Evolutionary conservation across 169 alveolate species (phyloP).

Genomic region (Plasmodium gaboni): DNA sequence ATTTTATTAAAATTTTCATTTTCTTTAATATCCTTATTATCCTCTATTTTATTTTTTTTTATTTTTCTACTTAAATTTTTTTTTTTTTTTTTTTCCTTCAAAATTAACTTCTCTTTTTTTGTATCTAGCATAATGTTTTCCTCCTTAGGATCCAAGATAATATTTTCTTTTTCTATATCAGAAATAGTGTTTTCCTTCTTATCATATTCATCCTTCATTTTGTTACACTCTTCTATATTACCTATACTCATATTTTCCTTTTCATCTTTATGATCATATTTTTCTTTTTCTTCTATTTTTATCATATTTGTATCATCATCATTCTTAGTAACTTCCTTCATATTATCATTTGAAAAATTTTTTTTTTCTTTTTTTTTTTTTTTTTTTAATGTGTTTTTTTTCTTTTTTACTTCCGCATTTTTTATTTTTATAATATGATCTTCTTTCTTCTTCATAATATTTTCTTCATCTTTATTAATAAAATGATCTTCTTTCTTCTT

Average conservation of each 20-base stretch:
- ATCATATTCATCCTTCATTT: conserved; percentile 1
- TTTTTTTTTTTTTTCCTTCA: neutral
- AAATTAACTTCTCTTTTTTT: neutral
- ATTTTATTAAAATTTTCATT: too few species aligned
- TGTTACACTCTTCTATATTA: neutral
- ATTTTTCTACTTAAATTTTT: neutral
- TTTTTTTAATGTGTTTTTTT: too few species aligned
- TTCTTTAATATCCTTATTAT: too few species aligned
- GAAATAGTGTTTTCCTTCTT: neutral
- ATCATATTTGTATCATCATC: neutral
- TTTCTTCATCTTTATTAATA: neutral
- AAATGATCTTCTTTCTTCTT: neutral
- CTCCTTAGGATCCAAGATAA: neutral
- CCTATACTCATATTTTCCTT: neutral
- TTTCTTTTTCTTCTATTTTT: neutral
- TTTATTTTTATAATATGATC: too few species aligned
- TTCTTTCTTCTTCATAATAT: neutral
- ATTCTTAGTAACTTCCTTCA: too few species aligned
- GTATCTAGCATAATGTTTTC: neutral
- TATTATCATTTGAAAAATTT: too few species aligned
- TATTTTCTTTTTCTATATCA: neutral
- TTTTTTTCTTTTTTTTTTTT: too few species aligned
- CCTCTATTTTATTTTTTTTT: too few species aligned
- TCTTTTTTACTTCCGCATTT: too few species aligned
- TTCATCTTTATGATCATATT: neutral